Evolutionary conservation across 768 basidiomycete genomes (phyloP), one percentile per base, ranked within the genome.

Genomic region (Suillus lakei): DNA sequence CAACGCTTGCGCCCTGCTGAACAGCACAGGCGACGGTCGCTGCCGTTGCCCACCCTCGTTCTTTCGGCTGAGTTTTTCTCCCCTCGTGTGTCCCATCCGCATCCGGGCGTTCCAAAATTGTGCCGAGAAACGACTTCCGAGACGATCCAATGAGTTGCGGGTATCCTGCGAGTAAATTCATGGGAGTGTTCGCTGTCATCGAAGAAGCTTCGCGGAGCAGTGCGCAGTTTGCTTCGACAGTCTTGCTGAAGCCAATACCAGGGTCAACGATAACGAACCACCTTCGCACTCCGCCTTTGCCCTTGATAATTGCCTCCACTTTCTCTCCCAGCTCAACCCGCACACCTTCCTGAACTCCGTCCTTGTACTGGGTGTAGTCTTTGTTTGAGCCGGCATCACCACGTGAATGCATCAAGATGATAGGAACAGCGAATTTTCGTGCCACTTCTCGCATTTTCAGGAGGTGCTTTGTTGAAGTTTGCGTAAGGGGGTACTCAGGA

Each of bases 181-280:
- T 76, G 23, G 65, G 70, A 30, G 53, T 62, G 48, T 85, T 81
- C 2, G 80, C 82, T 0, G 84, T 85, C 48, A 93, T 74, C 58
- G 66, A 74, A 23, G 73, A 82, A 60, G 80, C 81, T 41, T 83
- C 69, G 12, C 89, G 83, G 58, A 99, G 74, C 13, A 97, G 71
- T 66, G 84, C 81, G 39, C 95, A 68, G 76, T 97, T 96, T 5
- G 85, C 93, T 34, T 88, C 83, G 3, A 89, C 74, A 0, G 88
- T 85, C 77, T 98, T 98, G 77, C 96, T 97, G 76, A 98, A 99
- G 39, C 98, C 97, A 61, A 99, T 80, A 0, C 97, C 97, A 4
- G 97, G 94, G 78, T 98, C 98, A 30, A 91, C 84, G 61, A 98
- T 84, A 67, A 98, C 87, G 65, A 93, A 84, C 97, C 97, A 99